Conservation (phyloP, 768 basidiomycete genomes). For the Rhizopogon vulgaris region DNA sequence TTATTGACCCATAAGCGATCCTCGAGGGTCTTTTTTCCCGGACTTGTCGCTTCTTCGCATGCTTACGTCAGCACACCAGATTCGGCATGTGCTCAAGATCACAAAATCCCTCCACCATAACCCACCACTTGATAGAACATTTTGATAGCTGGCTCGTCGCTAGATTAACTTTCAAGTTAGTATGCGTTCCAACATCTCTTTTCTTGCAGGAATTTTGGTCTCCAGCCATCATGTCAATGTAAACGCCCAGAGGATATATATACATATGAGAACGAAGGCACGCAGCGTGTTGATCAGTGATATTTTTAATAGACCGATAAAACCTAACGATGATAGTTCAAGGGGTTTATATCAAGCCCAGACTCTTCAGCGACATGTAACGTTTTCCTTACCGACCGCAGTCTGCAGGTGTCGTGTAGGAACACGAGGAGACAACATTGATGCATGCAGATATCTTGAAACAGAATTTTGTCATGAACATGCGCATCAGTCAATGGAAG, state of each 20-base stretch:
- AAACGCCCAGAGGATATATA: not conserved
- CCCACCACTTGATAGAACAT: not conserved
- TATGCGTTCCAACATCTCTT: not conserved
- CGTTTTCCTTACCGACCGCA: not conserved
- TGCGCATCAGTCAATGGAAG: slow-evolving; percentile 33
- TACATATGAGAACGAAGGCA: not conserved
- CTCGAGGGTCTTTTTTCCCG: not conserved
- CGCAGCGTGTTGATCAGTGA: not conserved
- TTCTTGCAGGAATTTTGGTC: not conserved
- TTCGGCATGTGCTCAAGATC: slow-evolving; percentile 7
- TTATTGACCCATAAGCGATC: not conserved
- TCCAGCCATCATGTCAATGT: not conserved
- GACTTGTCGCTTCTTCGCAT: no score
- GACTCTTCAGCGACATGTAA: not conserved
- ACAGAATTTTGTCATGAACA: slow-evolving; percentile 13
- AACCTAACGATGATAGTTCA: not conserved
- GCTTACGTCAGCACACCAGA: slow-evolving; percentile 5
- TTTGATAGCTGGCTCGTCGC: not conserved
- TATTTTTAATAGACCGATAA: not conserved
- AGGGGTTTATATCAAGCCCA: not conserved
- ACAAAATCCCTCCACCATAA: not conserved
- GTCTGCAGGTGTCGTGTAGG: not conserved
- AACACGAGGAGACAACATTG: slow-evolving; percentile 1
- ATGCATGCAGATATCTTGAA: not conserved
- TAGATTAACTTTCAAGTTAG: no score